Conservation (phyloP, 176 grass and related monocot genomes). For the Echinochloa phyllopogon region DNA sequence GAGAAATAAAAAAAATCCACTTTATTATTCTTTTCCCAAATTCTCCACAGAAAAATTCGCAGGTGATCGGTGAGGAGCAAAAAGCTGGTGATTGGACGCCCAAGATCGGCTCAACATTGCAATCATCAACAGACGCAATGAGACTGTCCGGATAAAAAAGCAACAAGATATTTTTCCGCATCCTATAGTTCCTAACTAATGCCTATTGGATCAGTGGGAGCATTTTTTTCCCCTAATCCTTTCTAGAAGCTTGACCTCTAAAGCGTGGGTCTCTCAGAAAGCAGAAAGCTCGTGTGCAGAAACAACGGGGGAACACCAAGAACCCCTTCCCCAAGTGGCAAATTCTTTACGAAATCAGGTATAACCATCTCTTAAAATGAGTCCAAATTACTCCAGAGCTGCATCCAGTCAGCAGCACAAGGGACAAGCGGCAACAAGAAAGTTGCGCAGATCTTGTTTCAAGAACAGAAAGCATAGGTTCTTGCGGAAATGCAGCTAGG, state of each 20-base stretch:
- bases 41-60: slow-evolving; percentile 20
- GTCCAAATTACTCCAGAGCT: neutral
- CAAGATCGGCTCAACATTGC: slow-evolving; percentile 4
- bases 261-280: slow-evolving; percentile 18
- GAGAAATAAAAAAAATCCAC: neutral
- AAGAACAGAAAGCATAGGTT: slow-evolving; percentile 11
- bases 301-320: slow-evolving; percentile 47
- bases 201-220: neutral
- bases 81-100: slow-evolving; percentile 26
- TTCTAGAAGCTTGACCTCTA: slow-evolving; percentile 44
- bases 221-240: neutral
- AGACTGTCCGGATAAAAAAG: slow-evolving; percentile 14
- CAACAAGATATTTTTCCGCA: neutral
- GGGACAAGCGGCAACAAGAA: slow-evolving; percentile 38
- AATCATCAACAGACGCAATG: slow-evolving; percentile 18
- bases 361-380: neutral
- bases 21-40: neutral
- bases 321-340: slow-evolving; percentile 19
- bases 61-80: slow-evolving; percentile 25
- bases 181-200: neutral
- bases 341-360: slow-evolving; percentile 14
- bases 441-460: neutral
- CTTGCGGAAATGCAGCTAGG: slow-evolving; percentile 18
- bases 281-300: slow-evolving; percentile 20
- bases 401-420: slow-evolving; percentile 27